Percentiles rank a stretch among this genome's conserved stretches.
phyloP scores from a whole-genome alignment of 225 moss, liverwort and hornwort species.

The Thuidium tamariscinum region DNA sequence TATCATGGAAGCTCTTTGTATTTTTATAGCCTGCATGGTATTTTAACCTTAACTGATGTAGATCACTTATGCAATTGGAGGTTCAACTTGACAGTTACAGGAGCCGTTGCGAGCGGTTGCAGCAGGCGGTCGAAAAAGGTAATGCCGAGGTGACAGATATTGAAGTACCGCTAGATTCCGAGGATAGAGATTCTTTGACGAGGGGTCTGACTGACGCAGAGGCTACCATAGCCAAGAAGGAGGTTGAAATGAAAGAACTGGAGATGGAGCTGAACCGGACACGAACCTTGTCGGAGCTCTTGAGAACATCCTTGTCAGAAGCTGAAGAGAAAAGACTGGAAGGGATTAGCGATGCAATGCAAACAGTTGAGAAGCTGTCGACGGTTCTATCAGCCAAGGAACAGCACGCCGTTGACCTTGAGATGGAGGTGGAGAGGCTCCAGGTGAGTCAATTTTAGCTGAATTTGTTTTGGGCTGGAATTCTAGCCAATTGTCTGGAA shows the following conservation, averaged over 20 bases:
- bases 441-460: neutral
- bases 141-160: constrained; percentile 1
- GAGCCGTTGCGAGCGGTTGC: constrained; percentile 19
- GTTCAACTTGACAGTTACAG: constrained; percentile 26
- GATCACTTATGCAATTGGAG: constrained; percentile 12
- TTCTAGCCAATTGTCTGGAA: no score
- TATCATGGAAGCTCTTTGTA: neutral
- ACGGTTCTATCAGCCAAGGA: constrained; percentile 24
- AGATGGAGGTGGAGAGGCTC: constrained; percentile 28
- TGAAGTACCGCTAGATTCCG: neutral
- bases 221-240: constrained; percentile 5
- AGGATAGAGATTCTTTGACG: neutral
- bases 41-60: neutral
- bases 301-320: constrained; percentile 38
- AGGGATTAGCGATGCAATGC: constrained; percentile 1
- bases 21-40: neutral
- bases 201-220: constrained; percentile 14
- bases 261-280: constrained; percentile 21
- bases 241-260: constrained; percentile 26
- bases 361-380: constrained; percentile 14
- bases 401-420: constrained; percentile 20
- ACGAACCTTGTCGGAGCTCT: constrained; percentile 5
- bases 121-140: neutral
- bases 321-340: constrained; percentile 26
- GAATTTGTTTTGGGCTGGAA: neutral